Evolutionary conservation across 495 filamentous ascomycete genomes (phyloP).

Genomic region (Chaetomium cochliodes): DNA sequence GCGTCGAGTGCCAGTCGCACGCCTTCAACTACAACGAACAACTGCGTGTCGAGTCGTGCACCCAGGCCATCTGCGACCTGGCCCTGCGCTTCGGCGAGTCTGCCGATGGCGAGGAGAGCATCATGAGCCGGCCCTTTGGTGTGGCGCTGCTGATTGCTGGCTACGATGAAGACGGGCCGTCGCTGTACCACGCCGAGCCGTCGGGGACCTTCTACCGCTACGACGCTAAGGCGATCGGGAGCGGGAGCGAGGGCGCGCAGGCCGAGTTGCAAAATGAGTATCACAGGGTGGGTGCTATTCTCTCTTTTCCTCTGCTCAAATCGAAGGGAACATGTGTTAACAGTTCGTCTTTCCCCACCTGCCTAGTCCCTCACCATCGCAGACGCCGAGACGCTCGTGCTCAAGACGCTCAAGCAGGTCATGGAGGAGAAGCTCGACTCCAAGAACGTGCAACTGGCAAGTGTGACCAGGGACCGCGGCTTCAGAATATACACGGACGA

Average conservation of each 20-base stretch:
- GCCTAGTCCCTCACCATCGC: conserved; percentile 76
- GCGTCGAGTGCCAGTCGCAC: conserved; percentile 95
- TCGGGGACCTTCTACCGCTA: conserved; percentile 98
- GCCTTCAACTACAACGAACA: conserved; percentile 95
- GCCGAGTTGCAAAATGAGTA: conserved; percentile 98
- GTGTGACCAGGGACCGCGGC: conserved; percentile 94
- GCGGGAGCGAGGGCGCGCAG: conserved; percentile 93
- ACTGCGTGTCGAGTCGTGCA: conserved; percentile 93
- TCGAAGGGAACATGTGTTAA: conserved; percentile 21
- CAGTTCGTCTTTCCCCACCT: background rate
- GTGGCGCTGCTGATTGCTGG: conserved; percentile 95
- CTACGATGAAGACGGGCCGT: conserved; percentile 94
- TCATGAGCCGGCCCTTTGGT: conserved; percentile 96
- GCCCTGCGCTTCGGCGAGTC: conserved; percentile 95
- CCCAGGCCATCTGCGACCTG: conserved; percentile 96
- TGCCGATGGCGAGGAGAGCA: conserved; percentile 95
- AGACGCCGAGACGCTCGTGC: conserved; percentile 90
- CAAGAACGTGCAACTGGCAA: conserved; percentile 97
- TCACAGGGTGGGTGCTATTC: conserved; percentile 61
- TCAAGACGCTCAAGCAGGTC: conserved; percentile 98
- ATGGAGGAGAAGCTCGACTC: conserved; percentile 99
- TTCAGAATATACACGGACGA: conserved; percentile 97
- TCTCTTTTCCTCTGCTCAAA: too few species aligned
- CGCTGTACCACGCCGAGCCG: conserved; percentile 96
- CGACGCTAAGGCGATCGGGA: conserved; percentile 98